phyloP scores from a whole-genome alignment of 78 protist species.

The Planoprotostelium fungivorum region DNA sequence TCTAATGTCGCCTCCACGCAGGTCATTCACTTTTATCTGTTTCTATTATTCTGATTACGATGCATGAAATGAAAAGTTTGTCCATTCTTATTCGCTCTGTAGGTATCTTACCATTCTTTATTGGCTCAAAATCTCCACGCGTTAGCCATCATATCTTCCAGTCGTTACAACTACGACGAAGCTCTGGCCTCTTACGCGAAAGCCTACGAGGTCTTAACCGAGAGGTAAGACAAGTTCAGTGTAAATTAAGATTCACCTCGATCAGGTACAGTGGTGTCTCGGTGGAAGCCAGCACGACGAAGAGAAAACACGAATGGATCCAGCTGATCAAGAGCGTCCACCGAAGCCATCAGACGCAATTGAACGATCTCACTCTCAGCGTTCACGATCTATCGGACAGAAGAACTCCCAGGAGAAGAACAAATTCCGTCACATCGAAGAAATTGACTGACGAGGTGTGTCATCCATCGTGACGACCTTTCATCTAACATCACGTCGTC shows the following conservation, averaged over 20 bases:
- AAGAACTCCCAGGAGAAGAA: too few relatives aligned
- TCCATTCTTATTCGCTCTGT: too few relatives aligned
- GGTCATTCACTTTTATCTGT: too few relatives aligned
- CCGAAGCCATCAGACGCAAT: too few relatives aligned
- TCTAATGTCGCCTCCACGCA: not conserved
- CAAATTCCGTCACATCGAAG: too few relatives aligned
- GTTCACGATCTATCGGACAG: too few relatives aligned
- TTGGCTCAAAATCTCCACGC: not conserved
- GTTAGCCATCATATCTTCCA: not conserved
- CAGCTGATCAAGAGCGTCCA: not conserved
- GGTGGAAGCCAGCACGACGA: not conserved
- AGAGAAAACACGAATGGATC: not conserved
- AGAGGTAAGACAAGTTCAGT: not conserved
- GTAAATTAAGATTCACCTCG: not conserved
- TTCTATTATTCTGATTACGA: too few relatives aligned
- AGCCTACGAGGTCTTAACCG: not conserved
- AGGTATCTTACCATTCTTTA: not conserved
- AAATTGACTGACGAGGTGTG: too few relatives aligned
- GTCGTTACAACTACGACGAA: not conserved
- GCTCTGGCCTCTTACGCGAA: not conserved
- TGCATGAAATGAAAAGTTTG: too few relatives aligned
- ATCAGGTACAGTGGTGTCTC: not conserved
- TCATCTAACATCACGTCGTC: too few relatives aligned
- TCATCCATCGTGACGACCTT: too few relatives aligned
- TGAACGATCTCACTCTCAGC: too few relatives aligned